phyloP scores from a whole-genome alignment of 345 rosid genomes.

The Kernera saxatilis region DNA sequence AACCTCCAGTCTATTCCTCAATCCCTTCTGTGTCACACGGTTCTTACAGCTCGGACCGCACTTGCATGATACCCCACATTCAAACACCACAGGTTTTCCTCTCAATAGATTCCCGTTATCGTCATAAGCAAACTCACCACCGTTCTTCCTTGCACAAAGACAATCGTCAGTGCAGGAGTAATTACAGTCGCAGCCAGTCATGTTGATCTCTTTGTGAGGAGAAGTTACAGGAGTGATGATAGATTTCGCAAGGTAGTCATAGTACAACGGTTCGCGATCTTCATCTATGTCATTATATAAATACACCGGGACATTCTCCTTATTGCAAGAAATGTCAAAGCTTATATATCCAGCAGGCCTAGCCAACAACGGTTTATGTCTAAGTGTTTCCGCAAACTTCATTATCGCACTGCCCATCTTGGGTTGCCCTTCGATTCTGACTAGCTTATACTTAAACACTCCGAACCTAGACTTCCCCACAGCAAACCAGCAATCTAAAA shows the following conservation, averaged over 20 bases:
- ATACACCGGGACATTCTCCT: conserved; percentile 57
- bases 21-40: conserved; percentile 68
- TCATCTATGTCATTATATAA: conserved; percentile 76
- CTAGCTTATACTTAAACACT: conserved; percentile 62
- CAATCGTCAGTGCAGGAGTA: conserved; percentile 60
- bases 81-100: conserved; percentile 77
- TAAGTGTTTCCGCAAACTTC: conserved; percentile 54
- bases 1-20: conserved; percentile 65
- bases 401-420: conserved; percentile 69
- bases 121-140: conserved; percentile 79
- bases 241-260: conserved; percentile 55
- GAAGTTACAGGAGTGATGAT: conserved; percentile 44
- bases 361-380: conserved; percentile 37
- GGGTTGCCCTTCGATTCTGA: conserved; percentile 69
- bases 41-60: conserved; percentile 65
- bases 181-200: conserved; percentile 45
- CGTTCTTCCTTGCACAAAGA: conserved; percentile 68
- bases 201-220: conserved; percentile 28
- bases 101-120: conserved; percentile 51
- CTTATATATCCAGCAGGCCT: conserved; percentile 68
- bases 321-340: conserved; percentile 54
- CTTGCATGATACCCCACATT: conserved; percentile 64
- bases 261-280: conserved; percentile 56
- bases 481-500: conserved; percentile 62
- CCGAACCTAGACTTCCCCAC: conserved; percentile 84